Evolutionary conservation across 345 rosid species (phyloP).

Genomic region (Psidium friedrichsthalianum): DNA sequence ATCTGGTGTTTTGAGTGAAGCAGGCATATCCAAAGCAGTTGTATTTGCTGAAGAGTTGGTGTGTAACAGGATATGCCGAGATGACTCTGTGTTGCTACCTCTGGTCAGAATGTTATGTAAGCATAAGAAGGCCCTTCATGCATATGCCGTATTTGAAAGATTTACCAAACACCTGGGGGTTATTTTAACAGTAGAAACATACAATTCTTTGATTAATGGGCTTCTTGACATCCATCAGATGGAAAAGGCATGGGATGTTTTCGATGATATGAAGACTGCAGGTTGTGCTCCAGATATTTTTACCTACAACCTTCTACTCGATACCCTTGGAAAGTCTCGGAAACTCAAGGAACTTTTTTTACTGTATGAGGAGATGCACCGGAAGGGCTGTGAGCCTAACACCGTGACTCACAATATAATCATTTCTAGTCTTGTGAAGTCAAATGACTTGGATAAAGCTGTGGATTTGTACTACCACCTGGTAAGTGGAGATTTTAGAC

Average conservation of each 20-base stretch:
- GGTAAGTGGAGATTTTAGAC: constrained; percentile 56
- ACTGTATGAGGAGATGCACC: constrained; percentile 52
- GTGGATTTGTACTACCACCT: constrained; percentile 66
- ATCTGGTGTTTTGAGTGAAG: constrained; percentile 52
- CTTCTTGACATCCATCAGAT: constrained; percentile 35
- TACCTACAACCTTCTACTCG: constrained; percentile 68
- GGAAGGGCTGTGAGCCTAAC: constrained; percentile 45
- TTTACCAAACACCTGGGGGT: constrained; percentile 54
- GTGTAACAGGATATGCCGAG: constrained; percentile 27
- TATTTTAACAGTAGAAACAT: constrained; percentile 27
- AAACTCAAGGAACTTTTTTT: constrained; percentile 36
- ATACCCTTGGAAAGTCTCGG: constrained; percentile 59
- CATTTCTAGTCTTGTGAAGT: constrained; percentile 58
- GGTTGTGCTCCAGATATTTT: constrained; percentile 53
- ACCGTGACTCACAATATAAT: constrained; percentile 72
- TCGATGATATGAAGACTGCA: constrained; percentile 42
- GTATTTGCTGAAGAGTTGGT: constrained; percentile 55
- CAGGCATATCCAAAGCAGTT: constrained; percentile 46
- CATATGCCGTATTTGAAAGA: constrained; percentile 35
- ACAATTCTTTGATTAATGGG: constrained; percentile 57
- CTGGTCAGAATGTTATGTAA: constrained; percentile 49
- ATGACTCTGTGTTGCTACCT: constrained; percentile 56
- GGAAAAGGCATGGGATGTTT: constrained; percentile 39
- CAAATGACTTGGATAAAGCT: constrained; percentile 47
- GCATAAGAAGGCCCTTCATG: constrained; percentile 40